Evolutionary conservation across 2,329 filamentous ascomycete species (phyloP), one percentile per base, ranked within the genome.

Genomic region (Claviceps humidiphila): DNA sequence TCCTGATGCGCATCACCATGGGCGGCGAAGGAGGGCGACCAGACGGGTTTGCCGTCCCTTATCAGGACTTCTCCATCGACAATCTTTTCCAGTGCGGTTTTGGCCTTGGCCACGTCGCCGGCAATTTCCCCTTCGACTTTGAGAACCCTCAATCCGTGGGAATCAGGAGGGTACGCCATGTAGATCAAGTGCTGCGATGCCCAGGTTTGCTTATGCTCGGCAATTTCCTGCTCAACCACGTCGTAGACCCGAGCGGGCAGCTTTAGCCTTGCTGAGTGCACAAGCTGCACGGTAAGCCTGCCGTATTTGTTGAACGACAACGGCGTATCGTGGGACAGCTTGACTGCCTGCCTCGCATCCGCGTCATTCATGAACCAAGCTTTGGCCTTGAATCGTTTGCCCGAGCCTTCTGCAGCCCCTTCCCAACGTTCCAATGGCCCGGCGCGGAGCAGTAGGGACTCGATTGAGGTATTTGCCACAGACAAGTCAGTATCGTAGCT

Each of bases 261-360:
- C 50, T 70, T 71, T 53, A 72, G 66, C 44, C 65, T 67, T 7
- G 64, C 65, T 0, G 66, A 65, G 20, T 65, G 60, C 3, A 74
- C 57, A 5, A 68, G 57, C 17, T 61, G 60, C 1, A 71, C 60
- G 3, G 65, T 70, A 0, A 74, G 58, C 39, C 63, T 70, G 0
- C 59, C 65, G 0, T 49, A 56, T 2, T 54, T 53, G 1, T 66
- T 55, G 16, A 70, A 67, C 0, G 62, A 55, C 9, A 74, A 44
- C 3, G 49, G 50, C 8, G n/a, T 60, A 8, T 62, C 52, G 46
- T 71, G 56, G 0, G 74, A 60, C 1, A 54, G 52, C n/a, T 45
- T 52, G 2, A 58, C 63, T 0, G 70, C 71, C n/a, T 64, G 55
- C 42, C 56, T 56, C 0, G 72, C 72, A 43, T 71, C 64, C 0